Evolutionary conservation across 352 stramenopile genomes (phyloP).

Genomic region (Lagenidium giganteum): DNA sequence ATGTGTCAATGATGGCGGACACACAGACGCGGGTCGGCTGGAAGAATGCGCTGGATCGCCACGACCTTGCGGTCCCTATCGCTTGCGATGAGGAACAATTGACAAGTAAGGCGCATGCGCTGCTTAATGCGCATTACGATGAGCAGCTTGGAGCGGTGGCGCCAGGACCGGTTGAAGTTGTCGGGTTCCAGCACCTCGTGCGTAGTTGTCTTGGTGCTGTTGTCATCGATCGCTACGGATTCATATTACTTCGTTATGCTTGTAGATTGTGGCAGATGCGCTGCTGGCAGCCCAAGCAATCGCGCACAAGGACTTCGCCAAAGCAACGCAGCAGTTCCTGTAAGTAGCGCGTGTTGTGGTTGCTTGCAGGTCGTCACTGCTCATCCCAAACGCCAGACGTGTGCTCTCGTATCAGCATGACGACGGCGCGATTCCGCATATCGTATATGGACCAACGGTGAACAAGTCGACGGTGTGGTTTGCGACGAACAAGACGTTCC

Average conservation of each 20-base stretch:
- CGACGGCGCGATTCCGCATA: constrained; percentile 53
- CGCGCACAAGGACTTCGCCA: constrained; percentile 69
- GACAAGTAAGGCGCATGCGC: constrained; percentile 27
- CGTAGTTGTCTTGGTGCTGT: too few species aligned
- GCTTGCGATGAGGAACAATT: constrained; percentile 47
- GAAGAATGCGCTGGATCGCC: constrained; percentile 1
- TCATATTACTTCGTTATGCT: background rate
- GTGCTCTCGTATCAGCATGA: constrained; percentile 55
- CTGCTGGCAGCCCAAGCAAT: constrained; percentile 75
- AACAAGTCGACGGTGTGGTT: constrained; percentile 42
- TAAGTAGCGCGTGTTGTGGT: too few species aligned
- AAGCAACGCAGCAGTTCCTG: constrained; percentile 56
- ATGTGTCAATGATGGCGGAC: too few species aligned
- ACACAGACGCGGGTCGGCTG: too few species aligned
- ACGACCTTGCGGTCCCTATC: background rate
- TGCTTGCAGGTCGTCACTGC: too few species aligned
- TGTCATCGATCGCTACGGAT: background rate
- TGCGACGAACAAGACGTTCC: constrained; percentile 60
- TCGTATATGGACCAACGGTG: constrained; percentile 80
- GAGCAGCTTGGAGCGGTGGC: constrained; percentile 64
- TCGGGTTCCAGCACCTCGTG: constrained; percentile 81
- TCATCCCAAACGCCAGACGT: constrained; percentile 16
- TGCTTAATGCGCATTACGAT: constrained; percentile 51
- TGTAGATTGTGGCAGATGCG: constrained; percentile 69
- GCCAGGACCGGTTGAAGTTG: constrained; percentile 31